phyloP scores from a whole-genome alignment of 108 stramenopile species.

The Hondaea fermentalgiana region DNA sequence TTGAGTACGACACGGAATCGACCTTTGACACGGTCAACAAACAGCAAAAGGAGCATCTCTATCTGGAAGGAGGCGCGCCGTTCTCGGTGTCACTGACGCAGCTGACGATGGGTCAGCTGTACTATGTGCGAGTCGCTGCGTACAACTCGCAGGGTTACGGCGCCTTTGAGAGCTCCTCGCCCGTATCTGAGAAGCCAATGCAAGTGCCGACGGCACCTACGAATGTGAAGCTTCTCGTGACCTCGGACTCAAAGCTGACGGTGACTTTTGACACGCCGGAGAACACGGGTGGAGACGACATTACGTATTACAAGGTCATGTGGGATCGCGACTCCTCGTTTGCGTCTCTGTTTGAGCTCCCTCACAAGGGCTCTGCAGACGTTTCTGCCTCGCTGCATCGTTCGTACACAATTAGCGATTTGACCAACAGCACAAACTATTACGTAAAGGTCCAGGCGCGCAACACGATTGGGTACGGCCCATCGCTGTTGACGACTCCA shows the following conservation, averaged over 20 bases:
- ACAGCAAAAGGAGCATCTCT: conserved; percentile 33
- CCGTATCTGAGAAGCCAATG: conserved; percentile 59
- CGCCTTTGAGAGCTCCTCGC: conserved; percentile 52
- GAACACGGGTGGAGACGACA: conserved; percentile 62
- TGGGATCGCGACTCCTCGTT: conserved; percentile 67
- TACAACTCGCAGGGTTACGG: conserved; percentile 66
- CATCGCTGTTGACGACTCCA: conserved; percentile 35
- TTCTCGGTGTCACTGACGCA: conserved; percentile 59
- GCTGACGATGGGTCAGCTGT: conserved; percentile 49
- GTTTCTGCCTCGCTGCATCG: conserved; percentile 35
- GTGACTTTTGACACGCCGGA: conserved; percentile 50
- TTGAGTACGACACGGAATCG: conserved; percentile 58
- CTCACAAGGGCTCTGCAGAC: conserved; percentile 59
- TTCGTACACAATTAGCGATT: conserved; percentile 51
- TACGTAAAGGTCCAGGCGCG: conserved; percentile 59
- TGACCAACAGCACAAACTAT: conserved; percentile 40
- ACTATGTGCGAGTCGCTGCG: conserved; percentile 68
- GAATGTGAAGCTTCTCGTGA: conserved; percentile 54
- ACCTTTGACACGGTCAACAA: conserved; percentile 33
- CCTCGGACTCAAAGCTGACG: conserved; percentile 68
- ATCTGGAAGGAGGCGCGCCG: conserved; percentile 64
- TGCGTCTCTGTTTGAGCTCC: conserved; percentile 37
- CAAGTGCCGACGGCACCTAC: conserved; percentile 57
- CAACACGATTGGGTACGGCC: conserved; percentile 50
- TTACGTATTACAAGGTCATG: conserved; percentile 59